Evolutionary conservation across 331 rosid genomes (phyloP).

Genomic region (Acacia pycnantha): DNA sequence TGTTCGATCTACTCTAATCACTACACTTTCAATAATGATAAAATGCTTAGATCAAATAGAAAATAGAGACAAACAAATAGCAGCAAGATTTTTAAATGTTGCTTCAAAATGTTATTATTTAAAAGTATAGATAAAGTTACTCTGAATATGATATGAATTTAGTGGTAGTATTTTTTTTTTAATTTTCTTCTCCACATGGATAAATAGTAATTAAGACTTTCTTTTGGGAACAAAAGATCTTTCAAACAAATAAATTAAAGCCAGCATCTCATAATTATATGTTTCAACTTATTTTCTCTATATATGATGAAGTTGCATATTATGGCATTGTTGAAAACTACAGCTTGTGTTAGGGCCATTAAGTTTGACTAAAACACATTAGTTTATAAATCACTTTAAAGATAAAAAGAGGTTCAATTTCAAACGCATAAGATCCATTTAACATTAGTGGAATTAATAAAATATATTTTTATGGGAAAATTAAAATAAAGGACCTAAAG

Average conservation of each 20-base stretch:
- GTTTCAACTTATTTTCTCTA: neutral
- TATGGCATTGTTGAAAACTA: slow-evolving; percentile 5
- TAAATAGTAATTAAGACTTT: neutral
- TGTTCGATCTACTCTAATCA: neutral
- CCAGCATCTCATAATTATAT: neutral
- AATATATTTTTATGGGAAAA: neutral
- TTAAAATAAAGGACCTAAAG: too few relatives aligned
- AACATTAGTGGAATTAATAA: neutral
- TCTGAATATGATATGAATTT: neutral
- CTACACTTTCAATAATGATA: neutral
- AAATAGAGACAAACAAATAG: neutral
- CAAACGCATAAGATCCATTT: neutral
- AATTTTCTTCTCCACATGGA: neutral
- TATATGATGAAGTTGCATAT: slow-evolving; percentile 6
- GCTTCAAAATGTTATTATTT: neutral
- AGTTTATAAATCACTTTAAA: neutral
- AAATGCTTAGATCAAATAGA: neutral
- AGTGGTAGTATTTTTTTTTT: neutral
- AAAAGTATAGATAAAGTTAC: neutral
- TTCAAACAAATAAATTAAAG: neutral
- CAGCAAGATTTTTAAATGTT: neutral
- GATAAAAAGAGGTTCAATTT: neutral
- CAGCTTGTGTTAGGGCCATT: neutral
- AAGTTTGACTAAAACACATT: neutral
- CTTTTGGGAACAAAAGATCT: neutral